A percentile compares a stretch with the other conserved stretches of the same genome.
These are phyloP conservation scores for Nicotiana benthamiana DNA, from an alignment of 257 asterid species.

Conservation along the genomic window DNA sequence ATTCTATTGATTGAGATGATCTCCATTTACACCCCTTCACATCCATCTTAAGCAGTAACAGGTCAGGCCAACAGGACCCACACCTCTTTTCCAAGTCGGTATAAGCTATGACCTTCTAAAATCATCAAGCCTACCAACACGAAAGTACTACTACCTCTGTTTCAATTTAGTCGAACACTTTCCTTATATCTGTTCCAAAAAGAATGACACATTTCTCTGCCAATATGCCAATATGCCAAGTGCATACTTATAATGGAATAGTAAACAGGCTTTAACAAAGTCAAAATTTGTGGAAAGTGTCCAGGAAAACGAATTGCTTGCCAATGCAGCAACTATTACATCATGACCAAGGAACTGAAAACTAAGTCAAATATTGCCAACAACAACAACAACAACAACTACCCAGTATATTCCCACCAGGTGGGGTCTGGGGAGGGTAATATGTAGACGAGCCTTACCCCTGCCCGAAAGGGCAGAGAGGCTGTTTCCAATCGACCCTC, in stretches of 20 bases:
- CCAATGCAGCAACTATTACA: neutral
- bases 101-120: neutral
- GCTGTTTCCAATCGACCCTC: too few relatives aligned
- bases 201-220: too few relatives aligned
- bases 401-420: too few relatives aligned
- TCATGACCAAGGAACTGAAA: neutral
- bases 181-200: too few relatives aligned
- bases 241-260: neutral
- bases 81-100: neutral
- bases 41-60: neutral
- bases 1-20: neutral
- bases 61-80: neutral
- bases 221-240: too few relatives aligned
- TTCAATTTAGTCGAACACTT: too few relatives aligned
- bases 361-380: too few relatives aligned
- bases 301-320: neutral
- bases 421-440: too few relatives aligned
- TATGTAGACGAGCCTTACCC: too few relatives aligned
- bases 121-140: neutral
- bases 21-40: neutral
- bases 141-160: too few relatives aligned
- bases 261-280: neutral
- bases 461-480: too few relatives aligned
- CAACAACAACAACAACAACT: too few relatives aligned
- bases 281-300: neutral